A percentile compares a stretch with the other conserved stretches of the same genome.
Evolutionary conservation across 2,329 filamentous ascomycete genomes (phyloP).

Genomic region (Aspergillus viridinutans): DNA sequence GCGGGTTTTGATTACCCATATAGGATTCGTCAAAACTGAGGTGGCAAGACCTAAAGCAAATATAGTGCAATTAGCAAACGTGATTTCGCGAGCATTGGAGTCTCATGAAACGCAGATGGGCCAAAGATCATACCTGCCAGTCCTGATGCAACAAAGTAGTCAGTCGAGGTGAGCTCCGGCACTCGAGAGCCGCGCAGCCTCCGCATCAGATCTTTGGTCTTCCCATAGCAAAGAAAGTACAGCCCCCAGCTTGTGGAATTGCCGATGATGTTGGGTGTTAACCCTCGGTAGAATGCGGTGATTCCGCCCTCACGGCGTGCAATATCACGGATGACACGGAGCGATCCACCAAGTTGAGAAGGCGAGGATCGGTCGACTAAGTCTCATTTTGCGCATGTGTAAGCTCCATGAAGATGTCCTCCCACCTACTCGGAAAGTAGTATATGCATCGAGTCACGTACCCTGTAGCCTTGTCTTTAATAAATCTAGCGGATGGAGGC

Average conservation of each 20-base stretch:
- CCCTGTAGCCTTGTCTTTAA: slow-evolving; percentile 95
- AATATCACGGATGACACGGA: slow-evolving; percentile 51
- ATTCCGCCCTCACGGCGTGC: slow-evolving; percentile 53
- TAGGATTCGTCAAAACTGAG: slow-evolving; percentile 81
- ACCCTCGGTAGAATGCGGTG: slow-evolving; percentile 76
- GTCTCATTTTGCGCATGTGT: slow-evolving; percentile 33
- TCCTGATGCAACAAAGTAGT: slow-evolving; percentile 78
- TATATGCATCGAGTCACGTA: slow-evolving; percentile 37
- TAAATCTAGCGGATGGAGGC: slow-evolving; percentile 87
- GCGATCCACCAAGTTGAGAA: slow-evolving; percentile 50
- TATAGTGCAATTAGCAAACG: not conserved
- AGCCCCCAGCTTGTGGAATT: slow-evolving; percentile 87
- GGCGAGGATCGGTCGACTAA: slow-evolving; percentile 49
- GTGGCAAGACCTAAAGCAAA: slow-evolving; percentile 60
- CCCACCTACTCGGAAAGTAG: not conserved
- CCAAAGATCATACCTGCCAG: slow-evolving; percentile 44
- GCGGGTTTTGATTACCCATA: slow-evolving; percentile 97
- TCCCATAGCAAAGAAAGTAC: slow-evolving; percentile 76
- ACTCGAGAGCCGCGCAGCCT: slow-evolving; percentile 30
- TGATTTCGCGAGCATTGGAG: not conserved
- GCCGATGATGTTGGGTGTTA: slow-evolving; percentile 85
- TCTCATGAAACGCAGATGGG: not conserved
- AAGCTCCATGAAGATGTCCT: not conserved
- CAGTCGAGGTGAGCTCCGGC: slow-evolving; percentile 53
- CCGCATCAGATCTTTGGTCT: slow-evolving; percentile 54